A percentile compares a stretch with the other conserved stretches of the same genome.
These are phyloP conservation scores for Rhodamnia rubescens DNA, from an alignment of 345 rosid species.

Conservation along the genomic window DNA sequence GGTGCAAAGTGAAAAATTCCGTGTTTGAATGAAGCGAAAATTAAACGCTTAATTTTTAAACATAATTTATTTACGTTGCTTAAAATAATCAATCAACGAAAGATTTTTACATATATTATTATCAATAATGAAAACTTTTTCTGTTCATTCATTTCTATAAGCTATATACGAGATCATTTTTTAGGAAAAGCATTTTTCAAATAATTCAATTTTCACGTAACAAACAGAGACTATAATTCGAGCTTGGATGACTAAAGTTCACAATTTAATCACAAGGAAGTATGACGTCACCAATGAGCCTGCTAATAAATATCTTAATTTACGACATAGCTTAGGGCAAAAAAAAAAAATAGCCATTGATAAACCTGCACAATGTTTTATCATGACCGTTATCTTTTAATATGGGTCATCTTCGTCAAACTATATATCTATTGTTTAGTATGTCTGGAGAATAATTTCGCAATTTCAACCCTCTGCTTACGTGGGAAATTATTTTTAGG, in stretches of 20 bases:
- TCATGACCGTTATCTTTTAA: neutral
- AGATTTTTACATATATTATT: too few relatives aligned
- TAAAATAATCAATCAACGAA: too few relatives aligned
- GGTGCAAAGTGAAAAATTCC: too few relatives aligned
- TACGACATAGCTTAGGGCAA: neutral
- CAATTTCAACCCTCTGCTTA: neutral
- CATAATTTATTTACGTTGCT: too few relatives aligned
- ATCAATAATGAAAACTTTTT: too few relatives aligned
- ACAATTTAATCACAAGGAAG: neutral
- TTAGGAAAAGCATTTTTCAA: too few relatives aligned
- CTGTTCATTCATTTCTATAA: too few relatives aligned
- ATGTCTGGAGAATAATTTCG: neutral
- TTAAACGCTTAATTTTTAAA: too few relatives aligned
- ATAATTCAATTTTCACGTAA: too few relatives aligned
- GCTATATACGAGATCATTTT: too few relatives aligned
- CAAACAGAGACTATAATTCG: neutral
- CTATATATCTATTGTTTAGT: too few relatives aligned
- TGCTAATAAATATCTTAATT: neutral
- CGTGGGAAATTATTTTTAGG: neutral
- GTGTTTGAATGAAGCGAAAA: too few relatives aligned
- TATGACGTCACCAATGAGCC: neutral
- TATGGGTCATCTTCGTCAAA: neutral
- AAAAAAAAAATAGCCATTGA: neutral
- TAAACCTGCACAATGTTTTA: neutral
- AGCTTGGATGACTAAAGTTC: neutral